Conservation (phyloP, 228 moss, liverwort and hornwort genomes). For the Sphagnum fallax region DNA sequence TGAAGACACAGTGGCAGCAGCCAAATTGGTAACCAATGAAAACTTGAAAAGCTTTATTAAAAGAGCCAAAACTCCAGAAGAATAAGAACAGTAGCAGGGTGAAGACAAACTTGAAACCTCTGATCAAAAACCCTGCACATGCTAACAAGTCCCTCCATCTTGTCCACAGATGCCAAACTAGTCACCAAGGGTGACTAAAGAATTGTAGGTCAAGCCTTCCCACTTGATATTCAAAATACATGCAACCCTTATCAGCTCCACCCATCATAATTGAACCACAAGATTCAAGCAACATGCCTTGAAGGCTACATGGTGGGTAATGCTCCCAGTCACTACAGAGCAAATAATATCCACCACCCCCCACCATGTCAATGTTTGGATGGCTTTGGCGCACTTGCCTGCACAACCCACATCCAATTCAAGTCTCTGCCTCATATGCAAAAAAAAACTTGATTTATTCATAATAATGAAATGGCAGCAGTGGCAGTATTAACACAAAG, state of each 20-base stretch:
- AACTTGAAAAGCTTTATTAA: too few relatives aligned
- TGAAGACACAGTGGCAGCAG: too few relatives aligned
- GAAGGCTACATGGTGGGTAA: slow-evolving; percentile 6
- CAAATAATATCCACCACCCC: slow-evolving; percentile 9
- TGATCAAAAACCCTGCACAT: too few relatives aligned
- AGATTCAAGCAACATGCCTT: slow-evolving; percentile 8
- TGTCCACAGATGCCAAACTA: background rate
- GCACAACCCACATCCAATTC: slow-evolving; percentile 1
- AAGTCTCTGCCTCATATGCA: too few relatives aligned
- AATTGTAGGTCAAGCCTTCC: background rate
- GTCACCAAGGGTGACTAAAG: background rate
- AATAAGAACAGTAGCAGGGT: too few relatives aligned
- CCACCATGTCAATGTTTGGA: slow-evolving; percentile 27
- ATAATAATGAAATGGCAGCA: too few relatives aligned
- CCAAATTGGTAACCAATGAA: too few relatives aligned
- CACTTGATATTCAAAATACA: background rate
- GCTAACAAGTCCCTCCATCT: background rate
- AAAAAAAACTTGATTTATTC: too few relatives aligned
- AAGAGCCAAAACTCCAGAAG: too few relatives aligned
- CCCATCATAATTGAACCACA: background rate
- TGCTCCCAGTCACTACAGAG: slow-evolving; percentile 7
- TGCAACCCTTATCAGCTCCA: slow-evolving; percentile 4
- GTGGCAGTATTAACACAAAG: too few relatives aligned
- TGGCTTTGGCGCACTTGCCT: slow-evolving; percentile 43
- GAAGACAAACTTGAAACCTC: too few relatives aligned